A percentile compares a stretch with the other conserved stretches of the same genome.
Evolutionary conservation across 805 yeast genomes (phyloP).

Genomic region (Candida succiphila): DNA sequence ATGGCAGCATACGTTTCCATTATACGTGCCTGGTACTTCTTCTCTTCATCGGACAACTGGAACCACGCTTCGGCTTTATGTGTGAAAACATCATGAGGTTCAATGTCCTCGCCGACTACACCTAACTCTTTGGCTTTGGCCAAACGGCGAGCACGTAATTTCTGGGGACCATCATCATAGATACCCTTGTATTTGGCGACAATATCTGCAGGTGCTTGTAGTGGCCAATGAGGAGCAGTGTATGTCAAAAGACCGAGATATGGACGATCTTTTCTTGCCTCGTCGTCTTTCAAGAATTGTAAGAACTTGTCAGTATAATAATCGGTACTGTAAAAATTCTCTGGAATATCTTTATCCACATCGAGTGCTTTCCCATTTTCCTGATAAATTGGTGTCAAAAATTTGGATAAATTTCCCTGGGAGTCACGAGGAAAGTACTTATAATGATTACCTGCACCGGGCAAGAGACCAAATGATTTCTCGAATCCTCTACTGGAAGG

Average conservation of each 20-base stretch:
- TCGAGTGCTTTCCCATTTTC: slow-evolving; percentile 28
- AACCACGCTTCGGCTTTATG: slow-evolving; percentile 33
- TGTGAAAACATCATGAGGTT: slow-evolving; percentile 34
- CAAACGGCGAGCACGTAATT: slow-evolving; percentile 28
- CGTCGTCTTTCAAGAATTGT: slow-evolving; percentile 23
- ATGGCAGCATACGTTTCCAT: slow-evolving; percentile 58
- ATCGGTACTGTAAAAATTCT: slow-evolving; percentile 35
- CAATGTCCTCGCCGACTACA: slow-evolving; percentile 30
- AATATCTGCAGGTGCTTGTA: slow-evolving; percentile 43
- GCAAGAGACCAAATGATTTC: slow-evolving; percentile 36
- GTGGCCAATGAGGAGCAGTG: slow-evolving; percentile 63
- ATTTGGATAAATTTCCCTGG: slow-evolving; percentile 18
- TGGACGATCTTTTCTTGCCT: slow-evolving; percentile 32
- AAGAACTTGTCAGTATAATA: slow-evolving; percentile 34
- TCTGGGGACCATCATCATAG: slow-evolving; percentile 40
- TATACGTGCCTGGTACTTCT: slow-evolving; percentile 27
- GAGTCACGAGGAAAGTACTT: slow-evolving; percentile 31
- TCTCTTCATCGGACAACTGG: slow-evolving; percentile 29
- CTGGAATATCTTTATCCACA: slow-evolving; percentile 28
- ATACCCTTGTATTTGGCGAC: slow-evolving; percentile 37
- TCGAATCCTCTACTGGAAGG: slow-evolving; percentile 42
- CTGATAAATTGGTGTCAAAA: slow-evolving; percentile 29
- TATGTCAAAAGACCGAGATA: slow-evolving; percentile 45
- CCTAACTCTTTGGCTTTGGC: slow-evolving; percentile 33
- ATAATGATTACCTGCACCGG: slow-evolving; percentile 51